Conservation (phyloP, 2,329 filamentous ascomycete species). For the Aspergillus ustus region DNA sequence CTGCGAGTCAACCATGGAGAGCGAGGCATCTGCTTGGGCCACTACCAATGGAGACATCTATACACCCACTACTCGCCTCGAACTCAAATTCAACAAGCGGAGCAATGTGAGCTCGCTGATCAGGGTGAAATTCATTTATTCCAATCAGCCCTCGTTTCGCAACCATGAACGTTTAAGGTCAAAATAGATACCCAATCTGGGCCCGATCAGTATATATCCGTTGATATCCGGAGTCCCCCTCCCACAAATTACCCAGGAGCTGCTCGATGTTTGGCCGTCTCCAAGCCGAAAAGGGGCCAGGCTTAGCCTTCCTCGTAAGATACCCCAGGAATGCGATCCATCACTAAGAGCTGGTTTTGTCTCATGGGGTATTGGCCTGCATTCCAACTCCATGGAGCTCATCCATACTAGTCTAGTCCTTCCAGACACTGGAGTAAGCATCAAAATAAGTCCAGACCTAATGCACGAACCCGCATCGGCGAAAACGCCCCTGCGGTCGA, state of each 20-base stretch:
- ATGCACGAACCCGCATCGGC: not conserved
- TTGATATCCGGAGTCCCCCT: not conserved
- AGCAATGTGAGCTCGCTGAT: not conserved
- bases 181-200: conserved; percentile 1
- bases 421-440: not conserved
- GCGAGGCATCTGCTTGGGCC: not conserved
- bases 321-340: conserved; percentile 3
- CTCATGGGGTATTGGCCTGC: not conserved
- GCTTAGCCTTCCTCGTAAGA: not conserved
- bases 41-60: not conserved
- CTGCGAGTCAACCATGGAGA: not conserved
- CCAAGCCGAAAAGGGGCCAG: not conserved
- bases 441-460: not conserved
- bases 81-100: not conserved
- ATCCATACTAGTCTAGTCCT: conserved; percentile 3
- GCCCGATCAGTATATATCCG: not conserved
- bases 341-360: not conserved
- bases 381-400: not conserved
- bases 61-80: not conserved
- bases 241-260: not conserved
- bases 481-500: conserved; percentile 21
- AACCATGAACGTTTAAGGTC: not conserved
- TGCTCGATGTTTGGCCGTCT: not conserved
- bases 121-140: not conserved
- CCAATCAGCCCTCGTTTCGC: not conserved